Base-by-base conservation (phyloP, 441 rosid species). In the Gossypium davidsonii region DNA sequence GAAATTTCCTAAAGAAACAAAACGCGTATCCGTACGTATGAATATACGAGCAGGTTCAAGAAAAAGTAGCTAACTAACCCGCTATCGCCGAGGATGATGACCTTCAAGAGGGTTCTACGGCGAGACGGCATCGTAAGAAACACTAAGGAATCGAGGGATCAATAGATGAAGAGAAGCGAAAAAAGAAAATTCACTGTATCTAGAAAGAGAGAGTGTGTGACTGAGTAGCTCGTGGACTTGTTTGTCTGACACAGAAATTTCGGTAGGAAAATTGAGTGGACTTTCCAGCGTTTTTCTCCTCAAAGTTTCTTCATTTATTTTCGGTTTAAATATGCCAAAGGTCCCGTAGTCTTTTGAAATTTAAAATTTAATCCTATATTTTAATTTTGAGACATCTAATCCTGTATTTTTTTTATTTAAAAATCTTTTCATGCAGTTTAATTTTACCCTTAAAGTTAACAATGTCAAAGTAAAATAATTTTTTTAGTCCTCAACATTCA, bases 1-100 rank as follows among this genome's bases (percentile, higher is more conserved):
- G 26, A 28, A 52, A 6, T 26, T 11, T 4, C 34, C 17, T 7
- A 52, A 14, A 25, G 42, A 26, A 51, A 23, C 4, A 51, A 1
- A 14, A 21, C n/a, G 7, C 42, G 3, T 26, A 28, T 17, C 25
- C 11, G 1, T 2, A 17, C 25, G n/a, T 17, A 64, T 3, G 37
- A 39, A 37, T 17, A 63, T 39, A 63, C 39, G n/a, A 8, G 23
- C 56, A 49, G 12, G 12, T 49, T 18, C 3, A 48, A n/a, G 55
- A 6, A 67, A 48, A 25, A 14, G 15, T 23, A 12, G 60, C 14
- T 3, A 64, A 31, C 77, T 25, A 39, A 89, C 94, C 94, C 94
- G 82, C 94, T 89, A 77, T 89, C 91, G 71, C 91, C 94, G 84
- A 89, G 94, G 83, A 89, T 89, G 88, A 89, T 89, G 88, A 89